These are phyloP conservation scores for Uronychia setigera DNA, from an alignment of 73 alveolate genomes.

Conservation along the genomic window DNA sequence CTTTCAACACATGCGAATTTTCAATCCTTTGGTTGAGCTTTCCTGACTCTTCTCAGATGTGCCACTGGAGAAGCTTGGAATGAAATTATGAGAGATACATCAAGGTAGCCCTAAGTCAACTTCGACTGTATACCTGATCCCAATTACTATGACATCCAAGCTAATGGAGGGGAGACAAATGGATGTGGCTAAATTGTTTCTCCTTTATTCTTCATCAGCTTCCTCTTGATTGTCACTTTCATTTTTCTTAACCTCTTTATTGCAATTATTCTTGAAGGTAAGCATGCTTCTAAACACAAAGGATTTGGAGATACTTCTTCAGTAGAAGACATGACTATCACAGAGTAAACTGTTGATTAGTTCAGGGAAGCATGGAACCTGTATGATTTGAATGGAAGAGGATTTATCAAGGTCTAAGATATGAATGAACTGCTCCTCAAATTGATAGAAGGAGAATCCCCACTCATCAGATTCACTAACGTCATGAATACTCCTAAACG, in stretches of 20 bases:
- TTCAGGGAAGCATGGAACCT: neutral
- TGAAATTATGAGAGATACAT: conserved; percentile 33
- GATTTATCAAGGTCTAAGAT: neutral
- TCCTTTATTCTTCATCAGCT: conserved; percentile 17
- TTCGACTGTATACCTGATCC: conserved; percentile 15
- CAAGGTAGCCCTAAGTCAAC: neutral
- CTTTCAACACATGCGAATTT: conserved; percentile 12
- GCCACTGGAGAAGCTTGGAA: conserved; percentile 71
- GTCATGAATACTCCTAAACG: neutral
- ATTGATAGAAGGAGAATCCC: neutral
- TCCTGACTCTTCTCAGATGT: conserved; percentile 13
- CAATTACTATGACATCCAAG: conserved; percentile 31
- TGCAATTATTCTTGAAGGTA: conserved; percentile 45
- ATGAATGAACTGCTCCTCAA: neutral
- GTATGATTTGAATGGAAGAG: neutral
- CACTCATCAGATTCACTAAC: neutral
- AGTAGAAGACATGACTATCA: neutral
- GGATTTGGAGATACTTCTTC: neutral
- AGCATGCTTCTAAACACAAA: neutral
- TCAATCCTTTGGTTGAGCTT: conserved; percentile 3
- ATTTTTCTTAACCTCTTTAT: conserved; percentile 48
- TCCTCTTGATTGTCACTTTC: conserved; percentile 32
- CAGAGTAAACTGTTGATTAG: neutral
- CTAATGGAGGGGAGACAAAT: neutral
- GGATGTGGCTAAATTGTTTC: neutral